phyloP scores from a whole-genome alignment of 345 rosid genomes.

The Psidium friedrichsthalianum region DNA sequence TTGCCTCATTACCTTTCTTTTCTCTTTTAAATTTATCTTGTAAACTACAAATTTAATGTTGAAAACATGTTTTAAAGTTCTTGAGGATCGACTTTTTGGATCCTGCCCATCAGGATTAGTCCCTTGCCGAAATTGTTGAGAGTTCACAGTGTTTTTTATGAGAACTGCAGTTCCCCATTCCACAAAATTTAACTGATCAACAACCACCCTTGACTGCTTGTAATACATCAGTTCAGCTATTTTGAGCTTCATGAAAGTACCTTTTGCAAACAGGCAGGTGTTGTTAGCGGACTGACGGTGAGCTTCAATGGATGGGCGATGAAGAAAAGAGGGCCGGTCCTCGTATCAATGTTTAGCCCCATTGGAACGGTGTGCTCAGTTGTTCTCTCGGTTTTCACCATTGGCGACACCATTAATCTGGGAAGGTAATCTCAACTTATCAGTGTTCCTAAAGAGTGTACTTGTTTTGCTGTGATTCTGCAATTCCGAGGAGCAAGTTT shows the following conservation, averaged over 20 bases:
- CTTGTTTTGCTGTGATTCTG: background rate
- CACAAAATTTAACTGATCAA: background rate
- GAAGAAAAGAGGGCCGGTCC: conserved; percentile 90
- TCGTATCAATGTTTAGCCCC: conserved; percentile 86
- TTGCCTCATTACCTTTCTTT: background rate
- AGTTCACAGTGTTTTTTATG: background rate
- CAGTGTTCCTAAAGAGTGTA: background rate
- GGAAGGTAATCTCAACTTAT: conserved; percentile 45
- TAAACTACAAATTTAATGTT: background rate
- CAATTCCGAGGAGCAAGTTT: background rate
- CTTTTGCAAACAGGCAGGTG: conserved; percentile 38
- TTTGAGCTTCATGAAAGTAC: background rate
- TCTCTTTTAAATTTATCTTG: background rate
- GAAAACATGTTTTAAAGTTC: background rate
- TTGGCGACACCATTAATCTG: conserved; percentile 47
- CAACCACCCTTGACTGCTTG: background rate
- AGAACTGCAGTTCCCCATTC: background rate
- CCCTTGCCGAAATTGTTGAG: background rate
- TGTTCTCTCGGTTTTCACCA: conserved; percentile 40
- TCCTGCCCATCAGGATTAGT: background rate
- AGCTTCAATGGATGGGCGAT: conserved; percentile 99
- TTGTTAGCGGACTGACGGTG: conserved; percentile 54
- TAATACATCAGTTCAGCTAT: background rate
- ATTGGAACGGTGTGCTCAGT: conserved; percentile 67
- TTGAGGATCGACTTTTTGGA: background rate